Conservation (phyloP, 2,329 filamentous ascomycete genomes). For the Cadophora sp. region DNA sequence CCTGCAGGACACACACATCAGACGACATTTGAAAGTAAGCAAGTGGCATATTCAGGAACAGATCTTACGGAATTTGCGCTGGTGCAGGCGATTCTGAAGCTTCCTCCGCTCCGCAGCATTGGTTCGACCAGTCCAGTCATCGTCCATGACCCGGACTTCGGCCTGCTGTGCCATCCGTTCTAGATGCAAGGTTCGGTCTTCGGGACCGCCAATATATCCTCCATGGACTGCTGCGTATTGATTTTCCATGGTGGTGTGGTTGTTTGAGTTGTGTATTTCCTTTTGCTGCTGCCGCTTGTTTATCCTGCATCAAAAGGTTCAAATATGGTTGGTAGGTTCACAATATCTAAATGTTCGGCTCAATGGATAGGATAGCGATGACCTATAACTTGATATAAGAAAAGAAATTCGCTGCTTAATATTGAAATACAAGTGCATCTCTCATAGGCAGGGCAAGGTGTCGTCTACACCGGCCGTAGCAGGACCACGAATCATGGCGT, state of each 20-base stretch:
- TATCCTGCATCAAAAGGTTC: conserved; percentile 2
- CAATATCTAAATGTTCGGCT: too few species aligned
- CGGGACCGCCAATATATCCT: neutral
- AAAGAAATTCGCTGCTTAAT: too few species aligned
- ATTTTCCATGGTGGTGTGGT: neutral
- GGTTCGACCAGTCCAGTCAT: conserved; percentile 41
- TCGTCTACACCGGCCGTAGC: neutral
- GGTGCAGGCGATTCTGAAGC: conserved; percentile 40
- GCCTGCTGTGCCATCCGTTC: conserved; percentile 27
- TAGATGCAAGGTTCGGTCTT: neutral
- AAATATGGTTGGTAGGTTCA: neutral
- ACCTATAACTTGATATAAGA: too few species aligned
- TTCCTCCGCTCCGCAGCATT: conserved; percentile 37
- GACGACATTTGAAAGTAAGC: neutral
- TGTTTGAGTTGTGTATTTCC: neutral
- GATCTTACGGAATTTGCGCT: conserved; percentile 32
- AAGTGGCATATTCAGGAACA: neutral
- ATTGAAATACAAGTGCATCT: too few species aligned
- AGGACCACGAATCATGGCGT: neutral
- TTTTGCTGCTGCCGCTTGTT: neutral
- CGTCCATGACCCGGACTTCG: conserved; percentile 17
- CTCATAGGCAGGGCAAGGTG: too few species aligned
- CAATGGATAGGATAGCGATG: too few species aligned
- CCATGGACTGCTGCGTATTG: neutral
- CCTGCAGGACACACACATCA: neutral